A percentile compares a stretch with the other conserved stretches of the same genome.
Evolutionary conservation across 441 rosid genomes (phyloP).

Genomic region (Mallotus repandus): DNA sequence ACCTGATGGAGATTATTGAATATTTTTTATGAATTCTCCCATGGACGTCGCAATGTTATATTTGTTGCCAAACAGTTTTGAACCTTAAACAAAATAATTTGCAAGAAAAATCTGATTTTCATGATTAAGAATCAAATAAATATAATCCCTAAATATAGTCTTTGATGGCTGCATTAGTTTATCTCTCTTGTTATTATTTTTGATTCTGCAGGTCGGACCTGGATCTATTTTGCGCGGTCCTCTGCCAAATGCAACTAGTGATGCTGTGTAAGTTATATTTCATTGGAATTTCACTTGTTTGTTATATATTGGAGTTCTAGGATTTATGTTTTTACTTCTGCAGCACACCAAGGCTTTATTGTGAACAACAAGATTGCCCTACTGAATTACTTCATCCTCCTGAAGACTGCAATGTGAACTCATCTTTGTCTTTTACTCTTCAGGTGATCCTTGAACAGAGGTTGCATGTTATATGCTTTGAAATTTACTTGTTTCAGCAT

Average conservation of each 20-base stretch:
- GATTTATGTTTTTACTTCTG: conserved; percentile 23
- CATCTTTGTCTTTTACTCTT: conserved; percentile 93
- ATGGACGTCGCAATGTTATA: conserved; percentile 1
- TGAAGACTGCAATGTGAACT: conserved; percentile 99
- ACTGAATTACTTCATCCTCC: conserved; percentile 88
- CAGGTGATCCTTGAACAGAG: conserved; percentile 59
- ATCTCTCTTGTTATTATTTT: conserved; percentile 3
- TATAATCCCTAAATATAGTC: neutral
- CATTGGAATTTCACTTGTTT: conserved; percentile 17
- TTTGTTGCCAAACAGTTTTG: neutral
- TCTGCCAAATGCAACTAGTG: conserved; percentile 71
- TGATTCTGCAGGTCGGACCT: conserved; percentile 76
- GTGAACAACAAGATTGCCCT: conserved; percentile 82
- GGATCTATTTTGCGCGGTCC: conserved; percentile 95
- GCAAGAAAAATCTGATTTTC: neutral
- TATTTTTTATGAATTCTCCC: conserved; percentile 3
- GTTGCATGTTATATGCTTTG: conserved; percentile 24
- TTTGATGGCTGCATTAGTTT: neutral
- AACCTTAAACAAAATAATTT: neutral
- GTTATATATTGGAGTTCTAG: conserved; percentile 12
- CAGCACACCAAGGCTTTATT: conserved; percentile 88
- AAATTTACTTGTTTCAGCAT: conserved; percentile 24
- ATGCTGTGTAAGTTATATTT: conserved; percentile 74
- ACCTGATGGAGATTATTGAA: neutral
- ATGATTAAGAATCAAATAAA: neutral